These are phyloP conservation scores for Carallia brachiata DNA, from an alignment of 345 rosid species.

Conservation along the genomic window DNA sequence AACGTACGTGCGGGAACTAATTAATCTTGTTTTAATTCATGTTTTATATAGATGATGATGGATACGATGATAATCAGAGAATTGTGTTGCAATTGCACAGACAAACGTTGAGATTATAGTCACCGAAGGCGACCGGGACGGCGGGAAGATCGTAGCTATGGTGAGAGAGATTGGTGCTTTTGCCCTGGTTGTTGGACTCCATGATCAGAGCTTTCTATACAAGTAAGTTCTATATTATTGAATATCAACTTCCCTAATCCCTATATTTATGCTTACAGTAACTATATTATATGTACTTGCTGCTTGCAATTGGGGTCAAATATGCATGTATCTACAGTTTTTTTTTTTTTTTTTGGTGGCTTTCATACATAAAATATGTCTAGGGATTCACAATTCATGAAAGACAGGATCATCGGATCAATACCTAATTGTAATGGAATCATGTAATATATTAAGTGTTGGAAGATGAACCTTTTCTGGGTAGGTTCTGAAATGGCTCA, in stretches of 20 bases:
- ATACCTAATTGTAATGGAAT: not conserved
- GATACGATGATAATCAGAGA: constrained; percentile 8
- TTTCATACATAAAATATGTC: not conserved
- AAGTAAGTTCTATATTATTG: constrained; percentile 40
- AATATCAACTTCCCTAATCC: not conserved
- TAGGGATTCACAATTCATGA: not conserved
- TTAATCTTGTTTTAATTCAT: not conserved
- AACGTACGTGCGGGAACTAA: not conserved
- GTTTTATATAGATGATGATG: not conserved
- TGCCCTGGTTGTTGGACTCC: constrained; percentile 85
- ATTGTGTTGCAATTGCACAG: constrained; percentile 36
- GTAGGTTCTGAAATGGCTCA: not conserved
- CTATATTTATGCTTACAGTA: not conserved
- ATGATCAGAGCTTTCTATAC: constrained; percentile 86
- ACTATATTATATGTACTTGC: not conserved
- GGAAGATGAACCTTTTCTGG: not conserved
- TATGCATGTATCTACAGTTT: too few relatives aligned
- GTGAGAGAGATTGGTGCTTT: constrained; percentile 82
- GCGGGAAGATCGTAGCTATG: constrained; percentile 52
- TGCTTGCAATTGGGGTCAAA: not conserved
- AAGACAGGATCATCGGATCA: not conserved
- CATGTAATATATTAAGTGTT: not conserved
- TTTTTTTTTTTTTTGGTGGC: not conserved
- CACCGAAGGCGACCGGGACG: constrained; percentile 78
- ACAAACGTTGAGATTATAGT: constrained; percentile 77